Percentiles rank a stretch among this genome's conserved stretches.
Evolutionary conservation across 2,329 filamentous ascomycete species (phyloP).

Genomic region (Aspergillus unguis): DNA sequence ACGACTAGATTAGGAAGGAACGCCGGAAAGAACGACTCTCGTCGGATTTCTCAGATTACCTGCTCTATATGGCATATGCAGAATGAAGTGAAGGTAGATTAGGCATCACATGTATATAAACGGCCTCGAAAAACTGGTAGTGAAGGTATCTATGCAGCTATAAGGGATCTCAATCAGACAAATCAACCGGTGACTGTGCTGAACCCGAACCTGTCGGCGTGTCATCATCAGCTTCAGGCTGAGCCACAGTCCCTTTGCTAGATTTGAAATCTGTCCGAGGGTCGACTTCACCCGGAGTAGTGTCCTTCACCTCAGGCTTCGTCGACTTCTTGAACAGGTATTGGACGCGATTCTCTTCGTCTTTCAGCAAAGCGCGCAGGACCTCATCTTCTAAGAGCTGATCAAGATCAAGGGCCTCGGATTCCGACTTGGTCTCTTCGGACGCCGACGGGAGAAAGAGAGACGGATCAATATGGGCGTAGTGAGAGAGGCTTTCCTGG

Average conservation of each 20-base stretch:
- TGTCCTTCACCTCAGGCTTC: conserved; percentile 18
- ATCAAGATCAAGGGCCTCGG: conserved; percentile 15
- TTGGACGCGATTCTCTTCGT: conserved; percentile 38
- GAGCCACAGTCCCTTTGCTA: neutral
- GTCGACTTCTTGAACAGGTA: conserved; percentile 42
- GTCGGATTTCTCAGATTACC: too few species aligned
- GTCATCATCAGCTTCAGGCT: neutral
- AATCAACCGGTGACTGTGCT: conserved; percentile 1
- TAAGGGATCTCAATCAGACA: neutral
- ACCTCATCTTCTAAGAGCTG: conserved; percentile 33
- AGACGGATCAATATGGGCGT: conserved; percentile 42
- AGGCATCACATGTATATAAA: neutral
- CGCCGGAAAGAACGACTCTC: too few species aligned
- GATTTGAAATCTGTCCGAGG: neutral
- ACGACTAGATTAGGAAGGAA: too few species aligned
- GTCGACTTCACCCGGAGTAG: neutral
- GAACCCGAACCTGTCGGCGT: neutral
- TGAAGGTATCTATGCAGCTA: too few species aligned
- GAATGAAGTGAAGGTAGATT: neutral
- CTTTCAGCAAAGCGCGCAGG: conserved; percentile 34
- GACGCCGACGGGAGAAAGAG: conserved; percentile 21
- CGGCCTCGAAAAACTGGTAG: neutral
- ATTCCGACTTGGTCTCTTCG: conserved; percentile 8
- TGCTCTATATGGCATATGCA: too few species aligned
- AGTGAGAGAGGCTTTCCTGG: conserved; percentile 43